phyloP scores from a whole-genome alignment of 805 yeast genomes.

The Nakazawaea wyomingensis region DNA sequence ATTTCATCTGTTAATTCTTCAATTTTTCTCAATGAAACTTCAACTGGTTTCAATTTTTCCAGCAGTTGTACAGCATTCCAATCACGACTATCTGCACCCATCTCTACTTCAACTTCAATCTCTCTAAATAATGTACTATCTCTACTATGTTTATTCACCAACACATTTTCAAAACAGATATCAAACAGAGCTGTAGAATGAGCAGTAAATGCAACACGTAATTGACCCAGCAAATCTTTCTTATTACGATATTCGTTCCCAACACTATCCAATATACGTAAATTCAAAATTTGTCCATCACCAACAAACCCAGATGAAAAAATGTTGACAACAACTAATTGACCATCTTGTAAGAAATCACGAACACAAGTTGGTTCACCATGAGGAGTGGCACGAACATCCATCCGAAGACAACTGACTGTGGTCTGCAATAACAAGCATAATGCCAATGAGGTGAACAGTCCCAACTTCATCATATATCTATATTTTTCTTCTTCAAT shows the following conservation, averaged over 20 bases:
- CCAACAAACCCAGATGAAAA: slow-evolving; percentile 69
- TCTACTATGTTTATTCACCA: slow-evolving; percentile 35
- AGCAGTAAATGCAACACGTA: slow-evolving; percentile 79
- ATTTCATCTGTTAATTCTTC: slow-evolving; percentile 86
- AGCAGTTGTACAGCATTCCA: slow-evolving; percentile 93
- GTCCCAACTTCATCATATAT: background rate
- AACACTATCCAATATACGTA: slow-evolving; percentile 65
- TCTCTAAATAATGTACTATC: slow-evolving; percentile 47
- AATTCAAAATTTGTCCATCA: slow-evolving; percentile 80
- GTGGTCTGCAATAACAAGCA: background rate
- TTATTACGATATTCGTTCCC: slow-evolving; percentile 84
- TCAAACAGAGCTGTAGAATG: slow-evolving; percentile 82
- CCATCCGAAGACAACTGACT: slow-evolving; percentile 5
- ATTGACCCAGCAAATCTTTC: slow-evolving; percentile 67
- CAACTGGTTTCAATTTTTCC: slow-evolving; percentile 90
- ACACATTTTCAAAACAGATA: slow-evolving; percentile 77
- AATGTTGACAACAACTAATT: slow-evolving; percentile 80
- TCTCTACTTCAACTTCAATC: slow-evolving; percentile 85
- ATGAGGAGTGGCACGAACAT: slow-evolving; percentile 3
- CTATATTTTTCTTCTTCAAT: background rate
- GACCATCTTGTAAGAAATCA: slow-evolving; percentile 82
- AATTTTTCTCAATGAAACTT: slow-evolving; percentile 80
- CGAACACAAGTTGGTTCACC: slow-evolving; percentile 72
- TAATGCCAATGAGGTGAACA: background rate
- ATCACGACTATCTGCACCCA: slow-evolving; percentile 96